phyloP scores from a whole-genome alignment of 2,329 filamentous ascomycete species.

The Colletotrichum zoysiae region DNA sequence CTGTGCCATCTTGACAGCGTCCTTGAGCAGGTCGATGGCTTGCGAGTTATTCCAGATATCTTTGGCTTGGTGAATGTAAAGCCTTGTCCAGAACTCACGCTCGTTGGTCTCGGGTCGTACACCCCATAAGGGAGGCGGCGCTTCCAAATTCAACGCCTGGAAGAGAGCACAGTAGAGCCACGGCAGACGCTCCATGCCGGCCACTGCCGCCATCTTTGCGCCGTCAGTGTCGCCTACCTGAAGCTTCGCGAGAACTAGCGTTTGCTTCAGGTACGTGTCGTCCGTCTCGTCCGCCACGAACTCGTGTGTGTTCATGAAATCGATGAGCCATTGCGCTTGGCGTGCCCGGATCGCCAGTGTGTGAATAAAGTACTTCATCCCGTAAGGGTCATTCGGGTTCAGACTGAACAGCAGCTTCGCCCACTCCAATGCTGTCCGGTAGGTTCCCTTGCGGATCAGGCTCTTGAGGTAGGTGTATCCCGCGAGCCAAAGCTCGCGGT shows the following conservation, averaged over 20 bases:
- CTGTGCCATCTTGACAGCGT: slow-evolving; percentile 71
- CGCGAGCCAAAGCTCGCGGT: slow-evolving; percentile 92
- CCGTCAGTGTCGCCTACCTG: slow-evolving; percentile 73
- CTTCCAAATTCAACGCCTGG: slow-evolving; percentile 81
- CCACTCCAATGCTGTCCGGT: slow-evolving; percentile 94
- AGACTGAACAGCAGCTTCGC: slow-evolving; percentile 84
- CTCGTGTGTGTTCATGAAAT: slow-evolving; percentile 68
- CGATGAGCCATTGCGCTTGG: slow-evolving; percentile 81
- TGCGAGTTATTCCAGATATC: slow-evolving; percentile 89
- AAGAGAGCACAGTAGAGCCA: slow-evolving; percentile 89
- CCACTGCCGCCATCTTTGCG: slow-evolving; percentile 73
- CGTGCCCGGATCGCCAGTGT: slow-evolving; percentile 85
- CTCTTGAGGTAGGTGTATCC: slow-evolving; percentile 90
- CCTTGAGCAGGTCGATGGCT: slow-evolving; percentile 75
- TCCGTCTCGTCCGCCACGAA: slow-evolving; percentile 57
- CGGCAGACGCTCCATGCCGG: slow-evolving; percentile 79
- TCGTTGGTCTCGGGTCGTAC: slow-evolving; percentile 74
- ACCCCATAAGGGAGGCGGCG: slow-evolving; percentile 88
- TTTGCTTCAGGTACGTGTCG: slow-evolving; percentile 80
- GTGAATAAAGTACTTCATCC: slow-evolving; percentile 83
- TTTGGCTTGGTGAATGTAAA: slow-evolving; percentile 82
- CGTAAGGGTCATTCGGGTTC: slow-evolving; percentile 84
- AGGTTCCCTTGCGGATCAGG: slow-evolving; percentile 90
- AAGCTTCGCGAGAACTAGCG: slow-evolving; percentile 80
- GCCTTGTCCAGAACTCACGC: slow-evolving; percentile 74